Evolutionary conservation across 345 rosid genomes (phyloP).

Genomic region (Melastoma malabathricum): DNA sequence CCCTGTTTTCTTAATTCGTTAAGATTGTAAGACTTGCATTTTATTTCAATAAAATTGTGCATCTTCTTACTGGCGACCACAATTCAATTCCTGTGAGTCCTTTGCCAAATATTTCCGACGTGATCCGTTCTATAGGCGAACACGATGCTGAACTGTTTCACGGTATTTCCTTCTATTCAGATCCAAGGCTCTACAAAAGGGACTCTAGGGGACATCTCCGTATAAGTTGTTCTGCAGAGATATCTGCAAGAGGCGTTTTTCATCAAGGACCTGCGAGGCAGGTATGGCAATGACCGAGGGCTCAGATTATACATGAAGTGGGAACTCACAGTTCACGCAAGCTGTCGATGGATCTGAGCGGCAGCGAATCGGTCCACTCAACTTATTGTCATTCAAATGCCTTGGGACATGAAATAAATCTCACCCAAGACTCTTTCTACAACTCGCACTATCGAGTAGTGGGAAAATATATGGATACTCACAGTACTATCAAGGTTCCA

Average conservation of each 20-base stretch:
- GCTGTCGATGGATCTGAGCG: slow-evolving; percentile 35
- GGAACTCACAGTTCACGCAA: slow-evolving; percentile 66
- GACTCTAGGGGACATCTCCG: slow-evolving; percentile 48
- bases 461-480: slow-evolving; percentile 10
- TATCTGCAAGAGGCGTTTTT: slow-evolving; percentile 27
- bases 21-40: no score
- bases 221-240: slow-evolving; percentile 77
- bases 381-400: slow-evolving; percentile 67
- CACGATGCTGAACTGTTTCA: no score
- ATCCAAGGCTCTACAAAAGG: no score
- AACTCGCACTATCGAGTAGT: no score
- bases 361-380: slow-evolving; percentile 50
- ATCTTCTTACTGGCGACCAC: no score
- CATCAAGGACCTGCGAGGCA: background rate
- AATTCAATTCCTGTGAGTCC: no score
- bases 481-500: slow-evolving; percentile 49
- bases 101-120: no score
- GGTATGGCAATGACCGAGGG: background rate
- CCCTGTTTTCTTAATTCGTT: no score
- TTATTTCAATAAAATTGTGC: no score
- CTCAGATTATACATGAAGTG: background rate
- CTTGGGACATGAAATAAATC: slow-evolving; percentile 13
- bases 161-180: no score
- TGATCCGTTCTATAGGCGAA: no score
- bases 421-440: no score